Conservation (phyloP, 257 asterid genomes). For the Lavandula angustifolia region DNA sequence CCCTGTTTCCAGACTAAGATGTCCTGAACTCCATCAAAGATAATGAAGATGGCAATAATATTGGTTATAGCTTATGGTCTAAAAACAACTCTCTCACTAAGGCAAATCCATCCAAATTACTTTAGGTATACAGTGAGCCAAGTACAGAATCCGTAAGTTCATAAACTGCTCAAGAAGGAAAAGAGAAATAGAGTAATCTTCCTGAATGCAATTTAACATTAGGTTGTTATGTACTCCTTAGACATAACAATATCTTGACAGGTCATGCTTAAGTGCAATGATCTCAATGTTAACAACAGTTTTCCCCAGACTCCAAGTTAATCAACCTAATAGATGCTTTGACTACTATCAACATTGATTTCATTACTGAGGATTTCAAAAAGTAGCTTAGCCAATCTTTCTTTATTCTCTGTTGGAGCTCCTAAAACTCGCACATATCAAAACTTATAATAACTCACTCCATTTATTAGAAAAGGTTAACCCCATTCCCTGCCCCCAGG, state of each 20-base stretch:
- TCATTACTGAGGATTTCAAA: not conserved
- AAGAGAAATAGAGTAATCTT: too few species aligned
- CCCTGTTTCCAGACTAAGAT: conserved; percentile 21
- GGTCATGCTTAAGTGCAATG: not conserved
- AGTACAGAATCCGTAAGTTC: too few species aligned
- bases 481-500: not conserved
- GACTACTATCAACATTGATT: not conserved
- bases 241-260: not conserved
- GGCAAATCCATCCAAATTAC: too few species aligned
- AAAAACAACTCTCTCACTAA: too few species aligned
- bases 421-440: conserved; percentile 14
- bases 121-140: too few species aligned
- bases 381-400: too few species aligned
- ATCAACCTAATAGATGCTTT: not conserved
- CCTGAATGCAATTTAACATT: not conserved
- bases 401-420: not conserved
- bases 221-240: not conserved
- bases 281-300: not conserved
- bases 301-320: not conserved
- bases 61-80: too few species aligned
- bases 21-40: conserved; percentile 42
- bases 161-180: not conserved
- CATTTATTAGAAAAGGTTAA: not conserved
- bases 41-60: not conserved
- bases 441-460: not conserved